These are phyloP conservation scores for Penstemon eatonii DNA, from an alignment of 257 asterid genomes.

Conservation along the genomic window DNA sequence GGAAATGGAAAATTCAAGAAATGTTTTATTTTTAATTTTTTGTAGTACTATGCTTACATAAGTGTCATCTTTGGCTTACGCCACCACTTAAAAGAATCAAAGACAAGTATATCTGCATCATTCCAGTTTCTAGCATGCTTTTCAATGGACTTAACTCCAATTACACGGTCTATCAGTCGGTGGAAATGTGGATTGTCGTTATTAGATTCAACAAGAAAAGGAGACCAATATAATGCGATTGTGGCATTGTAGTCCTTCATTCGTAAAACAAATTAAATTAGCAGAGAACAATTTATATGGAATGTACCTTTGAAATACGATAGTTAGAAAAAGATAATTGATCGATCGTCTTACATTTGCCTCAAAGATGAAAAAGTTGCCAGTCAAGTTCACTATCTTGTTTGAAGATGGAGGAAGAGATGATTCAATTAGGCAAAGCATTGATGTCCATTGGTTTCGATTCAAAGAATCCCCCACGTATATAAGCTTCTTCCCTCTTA, in stretches of 20 bases:
- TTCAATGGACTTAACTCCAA: constrained; percentile 44
- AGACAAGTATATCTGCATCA: constrained; percentile 63
- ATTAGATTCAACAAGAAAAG: constrained; percentile 61
- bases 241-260: constrained; percentile 62
- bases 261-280: background rate
- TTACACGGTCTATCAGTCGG: constrained; percentile 27
- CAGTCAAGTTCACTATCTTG: constrained; percentile 31
- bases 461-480: constrained; percentile 68
- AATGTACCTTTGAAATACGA: no score
- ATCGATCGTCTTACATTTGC: constrained; percentile 51
- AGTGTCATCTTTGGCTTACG: constrained; percentile 33
- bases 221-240: constrained; percentile 70
- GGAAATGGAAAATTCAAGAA: background rate
- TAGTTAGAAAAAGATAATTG: background rate
- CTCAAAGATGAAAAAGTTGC: constrained; percentile 40
- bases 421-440: constrained; percentile 63
- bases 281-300: background rate
- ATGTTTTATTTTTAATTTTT: background rate
- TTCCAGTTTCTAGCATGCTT: constrained; percentile 60
- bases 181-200: constrained; percentile 43
- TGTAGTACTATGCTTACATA: constrained; percentile 41
- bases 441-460: constrained; percentile 63
- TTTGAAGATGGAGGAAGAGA: constrained; percentile 33
- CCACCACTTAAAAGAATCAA: constrained; percentile 67
- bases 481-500: constrained; percentile 57